Evolutionary conservation across 2,329 filamentous ascomycete species (phyloP), one percentile per base, ranked within the genome.

Genomic region (Ophiocordyceps polyrhachis-furcata): DNA sequence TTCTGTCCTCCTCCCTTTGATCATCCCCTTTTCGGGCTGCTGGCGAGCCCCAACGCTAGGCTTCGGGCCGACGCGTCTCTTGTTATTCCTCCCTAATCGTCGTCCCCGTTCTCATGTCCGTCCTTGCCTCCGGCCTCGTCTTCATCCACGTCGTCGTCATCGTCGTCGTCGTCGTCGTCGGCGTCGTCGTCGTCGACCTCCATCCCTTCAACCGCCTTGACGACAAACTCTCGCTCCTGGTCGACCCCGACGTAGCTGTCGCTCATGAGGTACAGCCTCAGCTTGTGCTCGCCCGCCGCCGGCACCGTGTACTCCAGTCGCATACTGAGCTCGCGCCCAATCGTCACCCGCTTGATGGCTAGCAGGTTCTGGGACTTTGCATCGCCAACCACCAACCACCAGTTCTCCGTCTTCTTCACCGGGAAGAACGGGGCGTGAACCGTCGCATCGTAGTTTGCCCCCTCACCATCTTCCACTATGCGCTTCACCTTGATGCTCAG

Each of bases 361-460:
- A 96, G 69, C 49, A 98, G 68, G 50, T 73, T 88, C 68, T 86
- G 89, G 38, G 82, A 85, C 60, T 77, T 82, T 65, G 95, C 87
- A 54, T 96, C 88, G 28, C 88, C 89, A 31, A 98, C 85, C 19
- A 98, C 85, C 46, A 98, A 67, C 91, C 91, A 98, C 88, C 88
- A 98, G 59, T 91, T 94, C 71, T 98, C 91, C 68, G 85, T 81
- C 72, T 98, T 98, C 62, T 82, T 81, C 43, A 63, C 70, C 1
- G 91, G 88, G 59, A 91, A 98, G 70, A 96, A 98, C 0, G 91
- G 91, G 44, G 89, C 88, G 58, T 96, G 88, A 2, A 96, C 93
- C 1, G 79, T 81, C 2, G 81, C 75, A 59, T 95, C 86, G 15
- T 83, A 74, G 51, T 84, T 80, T 12, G 19, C 42, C 20, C 74